Conservation (phyloP, 768 basidiomycete genomes). For the Calocera cornea region DNA sequence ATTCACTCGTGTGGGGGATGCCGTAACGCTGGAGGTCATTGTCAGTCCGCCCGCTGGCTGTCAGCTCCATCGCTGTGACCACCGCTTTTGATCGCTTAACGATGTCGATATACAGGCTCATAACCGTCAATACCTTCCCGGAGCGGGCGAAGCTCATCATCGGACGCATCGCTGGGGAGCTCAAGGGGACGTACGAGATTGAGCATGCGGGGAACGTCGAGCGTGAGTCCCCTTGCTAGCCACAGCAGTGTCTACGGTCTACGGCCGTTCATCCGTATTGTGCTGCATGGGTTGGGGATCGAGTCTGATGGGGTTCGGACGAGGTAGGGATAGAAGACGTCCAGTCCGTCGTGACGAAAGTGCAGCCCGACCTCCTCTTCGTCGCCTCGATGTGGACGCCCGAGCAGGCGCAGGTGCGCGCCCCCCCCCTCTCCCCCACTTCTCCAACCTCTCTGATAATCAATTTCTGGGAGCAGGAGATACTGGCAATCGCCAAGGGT, state of each 20-base stretch:
- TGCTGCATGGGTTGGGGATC: too few relatives aligned
- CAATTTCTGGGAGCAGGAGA: slow-evolving; percentile 15
- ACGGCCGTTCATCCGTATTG: slow-evolving; percentile 19
- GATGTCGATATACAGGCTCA: slow-evolving; percentile 20
- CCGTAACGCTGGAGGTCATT: too few relatives aligned
- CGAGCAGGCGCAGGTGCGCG: slow-evolving; percentile 13
- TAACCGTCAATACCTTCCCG: slow-evolving; percentile 23
- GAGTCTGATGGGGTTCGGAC: too few relatives aligned
- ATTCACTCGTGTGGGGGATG: too few relatives aligned
- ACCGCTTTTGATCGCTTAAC: too few relatives aligned
- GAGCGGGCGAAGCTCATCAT: slow-evolving; percentile 22
- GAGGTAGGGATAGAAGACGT: neutral
- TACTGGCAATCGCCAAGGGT: slow-evolving; percentile 18
- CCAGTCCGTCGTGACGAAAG: neutral
- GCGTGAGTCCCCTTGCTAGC: slow-evolving; percentile 19
- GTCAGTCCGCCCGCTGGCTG: too few relatives aligned
- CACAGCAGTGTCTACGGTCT: slow-evolving; percentile 18
- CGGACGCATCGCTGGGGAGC: slow-evolving; percentile 19
- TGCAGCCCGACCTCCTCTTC: neutral
- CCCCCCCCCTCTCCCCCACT: too few relatives aligned
- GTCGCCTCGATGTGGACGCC: slow-evolving; percentile 19
- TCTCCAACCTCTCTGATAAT: too few relatives aligned
- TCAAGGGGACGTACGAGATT: slow-evolving; percentile 20
- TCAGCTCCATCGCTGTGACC: too few relatives aligned
- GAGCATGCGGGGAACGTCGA: slow-evolving; percentile 20